Evolutionary conservation across 2,329 filamentous ascomycete genomes (phyloP), one percentile per base, ranked within the genome.

Genomic region (Monosporascus ibericus): DNA sequence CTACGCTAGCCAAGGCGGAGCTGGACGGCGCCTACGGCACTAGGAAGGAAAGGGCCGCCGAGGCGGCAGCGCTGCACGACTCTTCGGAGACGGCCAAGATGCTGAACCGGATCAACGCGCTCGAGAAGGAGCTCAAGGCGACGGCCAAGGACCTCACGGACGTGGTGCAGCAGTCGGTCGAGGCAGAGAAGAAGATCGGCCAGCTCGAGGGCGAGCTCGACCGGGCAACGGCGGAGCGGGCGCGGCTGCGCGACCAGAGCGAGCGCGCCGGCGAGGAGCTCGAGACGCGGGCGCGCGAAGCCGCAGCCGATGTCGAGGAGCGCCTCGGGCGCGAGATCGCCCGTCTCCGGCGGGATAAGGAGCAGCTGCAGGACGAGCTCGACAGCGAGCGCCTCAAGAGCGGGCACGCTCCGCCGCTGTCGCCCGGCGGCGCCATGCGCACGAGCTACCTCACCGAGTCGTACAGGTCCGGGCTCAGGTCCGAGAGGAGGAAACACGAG

Each of bases 61-160:
- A 83, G 58, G 76, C 77, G 20, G 81, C 81, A 1, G 78, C 78
- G 46, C 69, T 73, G 47, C 65, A 77, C 59, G 78, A 80, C 66
- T 74, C 68, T 52, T 71, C 70, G n/a, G 74, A 63, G 49, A 60
- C 60, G 24, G 50, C 52, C 27, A 65, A 60, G 57, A 48, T 65
- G 52, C 61, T 64, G 50, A 53, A 51, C 37, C 75, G 81, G 58
- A 69, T 82, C 22, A 73, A 75, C 47, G 71, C 70, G 55, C 71
- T 85, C 52, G 81, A 87, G 65, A 90, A 87, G 64, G 85, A 90
- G 62, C 74, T 95, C 20, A 79, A 83, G 54, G 70, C 76, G n/a
- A 67, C 65, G 9, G 63, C 62, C 40, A 55, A 64, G 47, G 65
- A 68, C 54, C 56, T 68, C 42, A 63, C 64, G 15, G 60, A 63